Conservation (phyloP, 306 rosid genomes). For the Elaeagnus macrophylla region DNA sequence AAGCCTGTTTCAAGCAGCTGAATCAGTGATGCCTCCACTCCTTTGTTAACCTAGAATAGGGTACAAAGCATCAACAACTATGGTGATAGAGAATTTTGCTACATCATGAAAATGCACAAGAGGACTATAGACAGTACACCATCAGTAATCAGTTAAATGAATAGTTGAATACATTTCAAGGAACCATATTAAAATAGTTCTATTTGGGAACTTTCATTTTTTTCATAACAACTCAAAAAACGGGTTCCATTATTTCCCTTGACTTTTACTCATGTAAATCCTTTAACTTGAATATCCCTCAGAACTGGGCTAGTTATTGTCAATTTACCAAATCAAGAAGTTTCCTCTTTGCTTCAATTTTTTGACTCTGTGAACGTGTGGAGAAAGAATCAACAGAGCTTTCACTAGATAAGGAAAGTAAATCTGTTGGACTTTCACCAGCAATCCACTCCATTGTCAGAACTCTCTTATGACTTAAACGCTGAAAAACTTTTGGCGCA, state of each 20-base stretch:
- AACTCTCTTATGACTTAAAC: constrained; percentile 72
- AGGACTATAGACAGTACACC: neutral
- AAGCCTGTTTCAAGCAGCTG: constrained; percentile 97
- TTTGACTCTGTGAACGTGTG: constrained; percentile 50
- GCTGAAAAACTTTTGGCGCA: constrained; percentile 60
- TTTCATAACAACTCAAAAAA: neutral
- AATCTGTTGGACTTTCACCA: constrained; percentile 89
- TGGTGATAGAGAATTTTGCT: constrained; percentile 1
- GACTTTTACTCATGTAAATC: neutral
- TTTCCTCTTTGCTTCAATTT: constrained; percentile 60
- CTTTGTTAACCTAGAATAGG: constrained; percentile 67
- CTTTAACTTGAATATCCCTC: neutral
- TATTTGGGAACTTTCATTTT: too few species aligned
- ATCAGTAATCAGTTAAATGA: neutral
- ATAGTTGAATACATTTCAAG: neutral
- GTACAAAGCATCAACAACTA: constrained; percentile 14
- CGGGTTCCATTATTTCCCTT: neutral
- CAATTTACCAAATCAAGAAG: constrained; percentile 81
- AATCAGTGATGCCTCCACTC: constrained; percentile 81
- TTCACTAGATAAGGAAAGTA: constrained; percentile 51
- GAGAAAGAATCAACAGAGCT: constrained; percentile 34
- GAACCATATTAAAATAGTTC: too few species aligned
- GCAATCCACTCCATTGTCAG: constrained; percentile 94
- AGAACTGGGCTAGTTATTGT: constrained; percentile 12
- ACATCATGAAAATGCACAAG: constrained; percentile 6